Percentiles rank a stretch among this genome's conserved stretches.
These are phyloP conservation scores for Coniella lustricola DNA, from an alignment of 2,329 filamentous ascomycete genomes.

Conservation along the genomic window DNA sequence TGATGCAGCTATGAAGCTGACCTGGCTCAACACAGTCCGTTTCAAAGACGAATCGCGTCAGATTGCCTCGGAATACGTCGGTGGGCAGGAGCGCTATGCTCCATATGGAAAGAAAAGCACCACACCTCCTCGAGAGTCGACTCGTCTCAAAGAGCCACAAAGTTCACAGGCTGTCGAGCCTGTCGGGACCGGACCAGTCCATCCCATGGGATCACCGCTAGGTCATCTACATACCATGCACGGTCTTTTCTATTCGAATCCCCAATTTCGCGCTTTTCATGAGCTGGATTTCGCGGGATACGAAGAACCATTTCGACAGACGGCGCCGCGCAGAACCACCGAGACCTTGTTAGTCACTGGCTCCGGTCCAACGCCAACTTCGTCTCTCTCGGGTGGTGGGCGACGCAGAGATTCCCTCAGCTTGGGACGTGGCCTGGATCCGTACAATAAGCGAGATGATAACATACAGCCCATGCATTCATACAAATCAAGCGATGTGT, in stretches of 20 bases:
- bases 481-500: conserved; percentile 31
- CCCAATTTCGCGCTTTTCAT: conserved; percentile 1
- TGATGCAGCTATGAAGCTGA: conserved; percentile 7
- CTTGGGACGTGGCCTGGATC: conserved; percentile 14
- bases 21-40: conserved; percentile 41
- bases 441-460: conserved; percentile 21
- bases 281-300: conserved; percentile 10
- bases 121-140: conserved; percentile 23
- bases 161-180: not conserved
- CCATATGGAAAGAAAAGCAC: conserved; percentile 37
- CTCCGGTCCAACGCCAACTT: conserved; percentile 18
- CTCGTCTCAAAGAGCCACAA: conserved; percentile 20
- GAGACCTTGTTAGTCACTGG: conserved; percentile 8
- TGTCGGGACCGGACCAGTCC: not conserved
- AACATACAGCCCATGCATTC: conserved; percentile 19
- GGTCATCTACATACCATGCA: conserved; percentile 2
- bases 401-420: conserved; percentile 15
- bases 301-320: conserved; percentile 10
- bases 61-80: conserved; percentile 85
- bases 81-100: conserved; percentile 68
- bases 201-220: not conserved
- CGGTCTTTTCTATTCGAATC: conserved; percentile 7
- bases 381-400: conserved; percentile 19
- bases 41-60: conserved; percentile 86
- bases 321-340: conserved; percentile 7